A percentile compares a stretch with the other conserved stretches of the same genome.
Conservation (phyloP, 306 rosid species). For the Acacia crassicarpa region DNA sequence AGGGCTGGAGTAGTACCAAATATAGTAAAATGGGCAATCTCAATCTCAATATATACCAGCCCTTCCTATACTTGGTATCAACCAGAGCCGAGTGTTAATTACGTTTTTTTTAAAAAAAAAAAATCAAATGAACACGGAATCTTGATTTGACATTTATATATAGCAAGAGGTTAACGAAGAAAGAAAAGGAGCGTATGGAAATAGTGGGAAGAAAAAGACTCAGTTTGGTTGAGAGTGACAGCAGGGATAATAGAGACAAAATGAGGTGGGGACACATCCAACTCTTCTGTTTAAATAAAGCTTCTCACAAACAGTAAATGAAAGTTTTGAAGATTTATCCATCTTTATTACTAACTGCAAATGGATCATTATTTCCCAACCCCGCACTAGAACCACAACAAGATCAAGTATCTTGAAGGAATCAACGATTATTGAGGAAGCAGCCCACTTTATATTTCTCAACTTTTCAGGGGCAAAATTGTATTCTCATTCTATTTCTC, state of each 20-base stretch:
- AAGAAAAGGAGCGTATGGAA: neutral
- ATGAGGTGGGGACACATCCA: neutral
- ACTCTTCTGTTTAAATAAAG: neutral
- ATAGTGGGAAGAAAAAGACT: neutral
- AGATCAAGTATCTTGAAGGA: neutral
- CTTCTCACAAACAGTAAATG: neutral
- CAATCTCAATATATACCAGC: too few species aligned
- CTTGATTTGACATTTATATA: neutral
- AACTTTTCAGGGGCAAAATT: neutral
- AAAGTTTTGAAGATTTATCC: neutral
- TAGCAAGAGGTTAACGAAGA: neutral
- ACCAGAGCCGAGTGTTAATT: too few species aligned
- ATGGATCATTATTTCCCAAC: neutral
- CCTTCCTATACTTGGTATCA: too few species aligned
- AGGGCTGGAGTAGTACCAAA: too few species aligned
- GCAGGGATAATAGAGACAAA: neutral
- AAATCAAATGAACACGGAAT: neutral
- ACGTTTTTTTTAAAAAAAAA: too few species aligned
- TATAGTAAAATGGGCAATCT: too few species aligned
- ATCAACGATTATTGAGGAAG: neutral
- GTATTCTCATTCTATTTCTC: neutral
- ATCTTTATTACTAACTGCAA: neutral
- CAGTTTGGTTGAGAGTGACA: neutral
- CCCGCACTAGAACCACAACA: neutral
- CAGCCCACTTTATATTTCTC: neutral